Base-by-base conservation (phyloP, 768 basidiomycete genomes). In the Kwoniella mangroviensis region DNA sequence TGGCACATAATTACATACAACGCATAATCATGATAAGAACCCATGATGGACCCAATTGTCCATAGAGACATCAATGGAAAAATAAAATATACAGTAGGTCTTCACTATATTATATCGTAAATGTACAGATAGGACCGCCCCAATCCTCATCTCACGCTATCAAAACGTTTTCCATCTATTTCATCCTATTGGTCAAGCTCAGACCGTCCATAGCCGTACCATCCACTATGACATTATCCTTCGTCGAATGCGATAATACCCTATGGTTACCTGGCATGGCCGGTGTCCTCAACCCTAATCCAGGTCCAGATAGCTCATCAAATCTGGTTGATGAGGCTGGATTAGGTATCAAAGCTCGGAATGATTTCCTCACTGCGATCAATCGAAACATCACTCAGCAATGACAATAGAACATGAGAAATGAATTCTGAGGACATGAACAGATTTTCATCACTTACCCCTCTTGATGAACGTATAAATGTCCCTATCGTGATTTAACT, bases 391-490 rank as follows among this genome's bases (percentile, higher is more conserved):
- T 43, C 42, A 43, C 4, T 43, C 21, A 17, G 34, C 21, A 43
- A 17, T 21, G 22, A 45, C 19, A 10, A 7, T n/a, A 12, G 1
- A 34, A 34, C 34, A 34, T 34, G 34, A 7, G 34, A 34, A 7
- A 34, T 34, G 34, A 7, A 7, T 34, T 34, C 34, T 34, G 34
- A 34, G 6, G 34, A 7, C 34, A 34, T 34, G 34, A 34, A 34
- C 6, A 7, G 34, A 34, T 7, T 7, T 7, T 7, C 34, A 7
- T 34, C 19, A 70, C 79, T 74, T 34, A 81, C 81, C 87, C 61
- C 86, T 84, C 65, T 87, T 88, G 63, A 95, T 88, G 79, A 96
- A 95, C 1, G 76, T 82, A 73, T 88, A 90, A 2, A 94, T 84
- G 63, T 94, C 88, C 42, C 88, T 83, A 3, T 89, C 88, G 22